These are phyloP conservation scores for Gentiana dahurica DNA, from an alignment of 257 asterid genomes.

Conservation along the genomic window DNA sequence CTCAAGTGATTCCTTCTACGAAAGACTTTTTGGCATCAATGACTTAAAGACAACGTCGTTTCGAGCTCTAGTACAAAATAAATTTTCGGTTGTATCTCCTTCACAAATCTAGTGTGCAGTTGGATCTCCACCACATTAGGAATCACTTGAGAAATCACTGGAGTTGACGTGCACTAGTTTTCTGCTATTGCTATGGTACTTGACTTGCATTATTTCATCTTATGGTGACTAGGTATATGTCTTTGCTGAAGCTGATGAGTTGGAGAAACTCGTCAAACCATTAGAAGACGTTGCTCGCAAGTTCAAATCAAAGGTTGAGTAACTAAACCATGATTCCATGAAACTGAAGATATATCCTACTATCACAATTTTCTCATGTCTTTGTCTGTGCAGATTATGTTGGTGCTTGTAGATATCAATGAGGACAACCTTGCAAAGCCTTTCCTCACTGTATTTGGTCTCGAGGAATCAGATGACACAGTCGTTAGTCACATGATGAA, in stretches of 20 bases:
- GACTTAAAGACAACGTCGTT: no score
- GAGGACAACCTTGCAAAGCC: slow-evolving; percentile 95
- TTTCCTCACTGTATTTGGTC: slow-evolving; percentile 75
- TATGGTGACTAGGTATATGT: slow-evolving; percentile 53
- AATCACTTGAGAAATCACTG: no score
- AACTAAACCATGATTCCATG: slow-evolving; percentile 1
- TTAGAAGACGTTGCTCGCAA: slow-evolving; percentile 59
- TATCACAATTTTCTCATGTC: slow-evolving; percentile 3
- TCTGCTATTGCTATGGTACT: neutral
- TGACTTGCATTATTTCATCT: neutral
- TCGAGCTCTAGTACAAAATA: no score
- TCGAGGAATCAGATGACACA: slow-evolving; percentile 59
- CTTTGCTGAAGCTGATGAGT: slow-evolving; percentile 57
- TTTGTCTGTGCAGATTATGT: slow-evolving; percentile 53
- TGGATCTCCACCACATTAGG: no score
- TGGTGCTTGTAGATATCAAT: slow-evolving; percentile 53
- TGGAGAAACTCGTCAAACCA: slow-evolving; percentile 49
- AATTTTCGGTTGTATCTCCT: no score
- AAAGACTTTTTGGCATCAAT: no score
- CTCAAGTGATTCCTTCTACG: no score
- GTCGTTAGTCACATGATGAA: slow-evolving; percentile 27
- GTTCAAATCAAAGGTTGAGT: slow-evolving; percentile 68
- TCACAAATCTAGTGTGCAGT: no score
- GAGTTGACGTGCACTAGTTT: no score
- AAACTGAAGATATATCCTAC: slow-evolving; percentile 5